Percentiles rank a stretch among this genome's conserved stretches.
Conservation (phyloP, 257 asterid species). For the Petunia secreta region DNA sequence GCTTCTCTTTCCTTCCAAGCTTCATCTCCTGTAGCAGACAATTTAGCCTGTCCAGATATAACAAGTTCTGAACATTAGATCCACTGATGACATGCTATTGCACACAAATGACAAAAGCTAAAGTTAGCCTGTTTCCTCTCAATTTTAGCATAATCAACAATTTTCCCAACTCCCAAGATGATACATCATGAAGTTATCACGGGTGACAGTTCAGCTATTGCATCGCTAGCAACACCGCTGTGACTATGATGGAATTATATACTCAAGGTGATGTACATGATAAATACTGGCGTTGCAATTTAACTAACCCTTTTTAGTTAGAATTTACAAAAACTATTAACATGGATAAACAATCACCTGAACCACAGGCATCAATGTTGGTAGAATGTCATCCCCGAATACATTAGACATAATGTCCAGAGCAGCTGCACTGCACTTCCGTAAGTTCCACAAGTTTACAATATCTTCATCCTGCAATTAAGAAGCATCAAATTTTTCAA, state of each 20-base stretch:
- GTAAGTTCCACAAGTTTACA: conserved; percentile 88
- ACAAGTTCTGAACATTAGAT: background rate
- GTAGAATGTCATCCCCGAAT: conserved; percentile 85
- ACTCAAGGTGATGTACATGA: background rate
- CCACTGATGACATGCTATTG: background rate
- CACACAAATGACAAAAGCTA: no score
- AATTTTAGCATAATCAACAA: no score
- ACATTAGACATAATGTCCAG: conserved; percentile 71
- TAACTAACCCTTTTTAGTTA: background rate
- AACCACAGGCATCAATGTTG: conserved; percentile 86
- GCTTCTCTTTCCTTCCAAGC: conserved; percentile 99
- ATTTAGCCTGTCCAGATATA: conserved; percentile 64
- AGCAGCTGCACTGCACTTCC: conserved; percentile 86
- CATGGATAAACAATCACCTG: conserved; percentile 47
- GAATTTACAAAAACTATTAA: background rate
- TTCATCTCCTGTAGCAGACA: conserved; percentile 70
- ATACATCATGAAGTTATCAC: no score
- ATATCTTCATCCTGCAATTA: conserved; percentile 56
- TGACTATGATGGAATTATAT: background rate
- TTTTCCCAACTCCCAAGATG: no score
- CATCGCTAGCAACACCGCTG: background rate
- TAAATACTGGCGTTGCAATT: background rate
- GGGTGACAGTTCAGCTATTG: no score
- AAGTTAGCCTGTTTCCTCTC: no score
- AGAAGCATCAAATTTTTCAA: background rate